A percentile compares a stretch with the other conserved stretches of the same genome.
Conservation (phyloP, 2,329 filamentous ascomycete species). For the Trichoderma endophyticum region DNA sequence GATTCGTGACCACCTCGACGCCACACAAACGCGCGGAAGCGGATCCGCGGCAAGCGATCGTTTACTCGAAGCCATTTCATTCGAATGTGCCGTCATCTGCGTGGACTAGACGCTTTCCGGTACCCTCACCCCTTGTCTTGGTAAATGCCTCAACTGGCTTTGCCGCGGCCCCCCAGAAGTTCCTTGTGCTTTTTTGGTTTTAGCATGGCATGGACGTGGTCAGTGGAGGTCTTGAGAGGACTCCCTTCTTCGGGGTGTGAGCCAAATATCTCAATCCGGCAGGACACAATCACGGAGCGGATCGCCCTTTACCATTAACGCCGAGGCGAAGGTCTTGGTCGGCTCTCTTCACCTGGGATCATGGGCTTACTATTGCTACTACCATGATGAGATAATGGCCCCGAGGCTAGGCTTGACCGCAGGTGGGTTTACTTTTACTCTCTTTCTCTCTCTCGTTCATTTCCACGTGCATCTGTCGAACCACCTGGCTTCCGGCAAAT, state of each 20-base stretch:
- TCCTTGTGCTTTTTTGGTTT: background rate
- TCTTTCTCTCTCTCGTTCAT: background rate
- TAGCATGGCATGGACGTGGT: background rate
- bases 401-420: background rate
- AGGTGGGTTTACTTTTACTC: background rate
- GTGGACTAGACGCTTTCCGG: background rate
- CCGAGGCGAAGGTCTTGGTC: background rate
- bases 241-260: background rate
- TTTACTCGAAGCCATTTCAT: background rate
- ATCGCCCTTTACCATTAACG: background rate
- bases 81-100: background rate
- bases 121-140: background rate
- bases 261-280: conserved; percentile 6
- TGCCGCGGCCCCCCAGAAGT: background rate
- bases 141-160: conserved; percentile 12
- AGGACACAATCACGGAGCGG: conserved; percentile 13
- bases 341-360: background rate
- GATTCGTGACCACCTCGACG: background rate
- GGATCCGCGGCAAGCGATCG: conserved; percentile 22
- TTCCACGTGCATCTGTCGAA: background rate
- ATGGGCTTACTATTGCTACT: background rate
- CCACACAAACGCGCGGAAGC: conserved; percentile 18
- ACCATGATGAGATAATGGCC: background rate
- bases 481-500: background rate
- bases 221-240: background rate